Evolutionary conservation across 2,329 filamentous ascomycete genomes (phyloP), one percentile per base, ranked within the genome.

Genomic region (Fusarium circinatum): DNA sequence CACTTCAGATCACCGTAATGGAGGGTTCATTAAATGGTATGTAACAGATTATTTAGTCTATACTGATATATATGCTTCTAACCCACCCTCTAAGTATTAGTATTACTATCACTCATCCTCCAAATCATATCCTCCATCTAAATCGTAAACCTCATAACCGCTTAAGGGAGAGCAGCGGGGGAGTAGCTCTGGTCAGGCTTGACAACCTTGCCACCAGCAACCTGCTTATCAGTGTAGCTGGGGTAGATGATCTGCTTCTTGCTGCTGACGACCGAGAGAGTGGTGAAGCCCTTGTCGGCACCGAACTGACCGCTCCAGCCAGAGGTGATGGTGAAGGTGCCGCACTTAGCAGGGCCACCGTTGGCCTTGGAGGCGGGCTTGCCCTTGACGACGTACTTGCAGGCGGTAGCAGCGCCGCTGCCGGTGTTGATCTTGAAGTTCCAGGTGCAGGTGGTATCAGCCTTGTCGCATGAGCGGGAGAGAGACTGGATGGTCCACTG

Each of bases 281-380:
- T 88, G 28, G 87, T 89, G 82, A 89, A 89, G 73, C 86, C 88
- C 34, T 86, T 82, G 68, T 77, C 83, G 22, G 80, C 56, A 51
- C 87, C 88, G 73, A 89, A 89, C 76, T 89, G 85, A 73, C 84
- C 87, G 74, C 84, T 87, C 88, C 88, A 90, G 81, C 86, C 85
- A 13, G 84, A 85, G 58, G 85, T 86, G 76, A 89, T 78, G 64
- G 83, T 86, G 83, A 84, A 90, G 54, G 71, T 75, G 47, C 87
- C 87, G 81, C 86, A 89, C 60, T 74, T 81, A 52, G 68, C 76
- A 59, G 84, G 81, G 59, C 82, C 83, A 57, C 84, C 83, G 78
- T 80, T 75, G 64, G 51, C 81, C 65, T 80, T 76, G 63, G 83
- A 82, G 71, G 83, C 83, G 34, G 74, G 68, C 58, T 75, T 63